These are phyloP conservation scores for Tricholoma furcatifolium DNA, from an alignment of 768 basidiomycete genomes.

Conservation along the genomic window DNA sequence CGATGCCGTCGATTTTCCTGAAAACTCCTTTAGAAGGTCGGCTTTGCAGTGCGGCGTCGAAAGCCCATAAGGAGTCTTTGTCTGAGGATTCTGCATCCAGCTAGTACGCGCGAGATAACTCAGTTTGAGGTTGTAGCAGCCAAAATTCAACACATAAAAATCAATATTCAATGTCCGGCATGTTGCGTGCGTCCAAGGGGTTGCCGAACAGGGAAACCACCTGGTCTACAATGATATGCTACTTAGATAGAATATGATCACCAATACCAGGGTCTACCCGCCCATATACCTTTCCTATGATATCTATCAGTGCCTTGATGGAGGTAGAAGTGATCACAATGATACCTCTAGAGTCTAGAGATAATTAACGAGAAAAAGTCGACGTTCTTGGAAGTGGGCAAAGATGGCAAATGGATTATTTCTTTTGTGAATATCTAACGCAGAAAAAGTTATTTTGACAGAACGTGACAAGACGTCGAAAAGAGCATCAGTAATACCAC, in stretches of 20 bases:
- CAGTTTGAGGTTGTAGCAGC: no score
- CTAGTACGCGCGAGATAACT: no score
- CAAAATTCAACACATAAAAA: no score
- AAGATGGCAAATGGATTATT: slow-evolving; percentile 24
- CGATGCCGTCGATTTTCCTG: slow-evolving; percentile 51
- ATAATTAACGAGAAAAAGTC: slow-evolving; percentile 15
- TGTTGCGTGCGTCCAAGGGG: no score
- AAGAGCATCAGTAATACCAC: slow-evolving; percentile 32
- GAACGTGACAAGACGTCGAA: slow-evolving; percentile 24
- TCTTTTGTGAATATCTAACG: slow-evolving; percentile 33
- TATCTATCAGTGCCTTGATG: slow-evolving; percentile 13
- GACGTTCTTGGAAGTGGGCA: slow-evolving; percentile 15
- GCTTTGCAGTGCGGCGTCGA: slow-evolving; percentile 43
- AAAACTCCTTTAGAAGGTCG: slow-evolving; percentile 51
- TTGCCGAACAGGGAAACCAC: no score
- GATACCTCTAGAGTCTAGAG: slow-evolving; percentile 21
- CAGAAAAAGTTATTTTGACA: slow-evolving; percentile 33
- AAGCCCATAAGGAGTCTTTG: slow-evolving; percentile 43
- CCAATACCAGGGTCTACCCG: not conserved
- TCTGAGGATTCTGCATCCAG: slow-evolving; percentile 33
- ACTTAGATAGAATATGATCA: no score
- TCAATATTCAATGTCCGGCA: no score
- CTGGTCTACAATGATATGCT: no score
- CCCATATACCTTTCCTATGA: slow-evolving; percentile 12
- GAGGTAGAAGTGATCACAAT: slow-evolving; percentile 17